Evolutionary conservation across 139 green algal species (phyloP), one percentile per base, ranked within the genome.

Genomic region (Picochlorum sp.): DNA sequence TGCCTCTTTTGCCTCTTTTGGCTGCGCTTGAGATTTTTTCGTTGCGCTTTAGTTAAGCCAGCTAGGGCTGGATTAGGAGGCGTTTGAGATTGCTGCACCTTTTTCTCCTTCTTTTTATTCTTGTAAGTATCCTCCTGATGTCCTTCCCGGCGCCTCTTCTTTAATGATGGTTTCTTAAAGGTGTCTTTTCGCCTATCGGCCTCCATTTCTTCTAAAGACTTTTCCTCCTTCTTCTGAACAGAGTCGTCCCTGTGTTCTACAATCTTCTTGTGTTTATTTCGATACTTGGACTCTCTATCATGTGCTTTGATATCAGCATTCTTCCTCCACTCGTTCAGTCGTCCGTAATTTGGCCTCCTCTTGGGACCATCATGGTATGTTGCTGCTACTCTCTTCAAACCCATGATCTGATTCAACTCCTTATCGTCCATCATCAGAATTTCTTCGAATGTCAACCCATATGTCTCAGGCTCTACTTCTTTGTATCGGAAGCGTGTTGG

Each of bases 381-480:
- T 14, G 61, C 61, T 8, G 92, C 88, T 58, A 98, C 68, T 56
- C 70, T 74, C 65, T 89, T 90, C 9, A 98, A 60, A 4, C 87
- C 90, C 46, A 94, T 82, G 11, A 95, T 65, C 66, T 86, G 74
- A 62, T 82, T 77, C 13, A 96, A 82, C 45, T 96, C 80, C 62
- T 81, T 86, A 72, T 95, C 90, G 15, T 81, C 62, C 57, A 90
- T 62, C 1, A 4, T 54, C 49, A 98, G 74, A 8, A 98, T 85
- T 10, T 97, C 88, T n/a, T 87, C 76, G 3, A 71, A 51, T 7
- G 60, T 64, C 32, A 98, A 75, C 0, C 92, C 92, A 72, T 88
- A 96, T 9, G 45, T 76, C 34, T 84, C 74, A 7, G 76, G 61
- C 1, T 77, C 62, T 49, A 98, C 91, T 41, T 50, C 44, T 59